phyloP scores from a whole-genome alignment of 768 basidiomycete genomes.

The Hortiboletus campestris region DNA sequence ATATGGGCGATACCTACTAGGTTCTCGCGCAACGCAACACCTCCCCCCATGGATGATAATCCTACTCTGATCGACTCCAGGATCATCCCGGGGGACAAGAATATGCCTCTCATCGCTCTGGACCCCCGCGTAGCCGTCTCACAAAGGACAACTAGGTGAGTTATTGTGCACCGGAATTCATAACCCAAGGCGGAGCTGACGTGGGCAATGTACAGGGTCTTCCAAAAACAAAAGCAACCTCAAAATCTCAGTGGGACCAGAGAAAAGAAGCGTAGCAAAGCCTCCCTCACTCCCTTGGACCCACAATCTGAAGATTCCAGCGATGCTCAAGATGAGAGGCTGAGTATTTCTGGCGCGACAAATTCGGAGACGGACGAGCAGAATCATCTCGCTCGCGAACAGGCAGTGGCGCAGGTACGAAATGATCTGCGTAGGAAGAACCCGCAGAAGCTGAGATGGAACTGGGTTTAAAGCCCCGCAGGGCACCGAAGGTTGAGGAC shows the following conservation, averaged over 20 bases:
- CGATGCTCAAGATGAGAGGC: neutral
- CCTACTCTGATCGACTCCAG: too few relatives aligned
- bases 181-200: neutral
- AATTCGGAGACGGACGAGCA: too few relatives aligned
- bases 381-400: too few relatives aligned
- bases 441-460: neutral
- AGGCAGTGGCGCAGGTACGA: neutral
- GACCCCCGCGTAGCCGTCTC: neutral
- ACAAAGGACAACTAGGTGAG: neutral
- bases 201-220: neutral
- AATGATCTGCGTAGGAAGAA: neutral
- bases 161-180: neutral
- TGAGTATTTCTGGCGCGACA: neutral
- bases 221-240: neutral
- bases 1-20: too few relatives aligned
- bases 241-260: neutral
- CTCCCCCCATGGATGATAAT: too few relatives aligned
- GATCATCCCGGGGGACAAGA: too few relatives aligned
- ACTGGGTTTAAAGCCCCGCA: neutral
- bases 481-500: neutral
- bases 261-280: neutral
- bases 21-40: too few relatives aligned
- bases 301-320: neutral
- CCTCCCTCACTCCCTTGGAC: neutral
- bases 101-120: too few relatives aligned